Evolutionary conservation across 257 asterid genomes (phyloP).

Genomic region (Petunia axillaris): DNA sequence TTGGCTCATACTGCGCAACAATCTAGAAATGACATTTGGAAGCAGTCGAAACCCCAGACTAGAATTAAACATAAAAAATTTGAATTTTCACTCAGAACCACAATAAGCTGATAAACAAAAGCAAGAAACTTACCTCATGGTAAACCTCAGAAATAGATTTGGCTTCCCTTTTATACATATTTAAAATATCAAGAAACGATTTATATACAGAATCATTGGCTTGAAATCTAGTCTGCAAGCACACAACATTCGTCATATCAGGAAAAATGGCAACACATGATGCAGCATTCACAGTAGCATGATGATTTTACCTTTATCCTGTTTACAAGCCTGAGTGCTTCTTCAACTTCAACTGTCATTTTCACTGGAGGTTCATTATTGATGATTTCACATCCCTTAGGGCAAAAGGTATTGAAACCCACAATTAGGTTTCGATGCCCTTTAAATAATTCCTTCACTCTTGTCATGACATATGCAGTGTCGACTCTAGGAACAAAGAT

Average conservation of each 20-base stretch:
- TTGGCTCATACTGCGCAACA: neutral
- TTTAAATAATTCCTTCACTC: constrained; percentile 83
- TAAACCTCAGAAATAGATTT: constrained; percentile 77
- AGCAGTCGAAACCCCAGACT: neutral
- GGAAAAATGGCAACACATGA: constrained; percentile 25
- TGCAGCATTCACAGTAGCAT: constrained; percentile 13
- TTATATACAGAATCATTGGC: constrained; percentile 83
- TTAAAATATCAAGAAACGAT: constrained; percentile 89
- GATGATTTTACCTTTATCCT: constrained; percentile 76
- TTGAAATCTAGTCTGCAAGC: constrained; percentile 80
- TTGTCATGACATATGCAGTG: constrained; percentile 62
- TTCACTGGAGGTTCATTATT: constrained; percentile 67
- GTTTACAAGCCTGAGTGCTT: constrained; percentile 79
- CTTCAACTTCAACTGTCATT: constrained; percentile 77
- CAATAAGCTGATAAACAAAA: neutral
- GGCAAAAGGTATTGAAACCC: constrained; percentile 94
- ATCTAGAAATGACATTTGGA: constrained; percentile 16
- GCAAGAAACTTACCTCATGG: constrained; percentile 63
- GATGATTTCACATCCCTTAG: constrained; percentile 77
- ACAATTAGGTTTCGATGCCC: constrained; percentile 80
- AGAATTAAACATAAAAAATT: neutral
- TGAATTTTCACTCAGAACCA: no score
- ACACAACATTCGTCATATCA: constrained; percentile 36
- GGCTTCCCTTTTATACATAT: constrained; percentile 72
- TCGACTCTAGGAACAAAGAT: constrained; percentile 54